Evolutionary conservation across 2,329 filamentous ascomycete species (phyloP), one percentile per base, ranked within the genome.

Genomic region (Penicillium psychrosexuale): DNA sequence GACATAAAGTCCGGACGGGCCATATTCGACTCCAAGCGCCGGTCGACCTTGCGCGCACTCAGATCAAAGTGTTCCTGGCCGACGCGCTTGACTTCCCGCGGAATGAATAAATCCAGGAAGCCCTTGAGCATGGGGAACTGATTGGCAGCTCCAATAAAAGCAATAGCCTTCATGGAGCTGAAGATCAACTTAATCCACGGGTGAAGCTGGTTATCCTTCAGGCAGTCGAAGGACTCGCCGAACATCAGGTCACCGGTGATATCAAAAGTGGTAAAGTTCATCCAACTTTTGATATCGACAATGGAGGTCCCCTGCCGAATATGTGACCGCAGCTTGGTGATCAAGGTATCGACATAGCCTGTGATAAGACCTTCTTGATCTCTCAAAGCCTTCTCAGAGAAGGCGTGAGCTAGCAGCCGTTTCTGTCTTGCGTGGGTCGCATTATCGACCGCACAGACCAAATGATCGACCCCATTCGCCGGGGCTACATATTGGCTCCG

Each of bases 141-240:
- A 5, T 59, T 49, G 3, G 55, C 56, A 8, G 57, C 59, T 4
- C 60, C 57, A 19, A 57, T 38, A 3, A 62, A 37, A 1, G 59
- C 50, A 37, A 69, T 24, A 19, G 56, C 58, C 22, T 63, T 64
- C 45, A 73, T 66, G 1, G 63, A 63, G 34, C 61, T 59, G 43
- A 69, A 66, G 2, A 78, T 67, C 17, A 74, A 62, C 0, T 66
- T 62, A 8, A 78, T 73, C 72, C 75, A 78, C 3, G 70, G 67
- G 51, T 78, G 75, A 5, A 69, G 63, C 17, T 64, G 65, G 2
- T 60, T 68, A n/a, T 66, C 68, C 38, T 72, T 61, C 1, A 78
- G 60, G 47, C 72, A 77, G 5, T 67, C 63, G 46, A 78, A 78
- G 6, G 70, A 66, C 46, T 75, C 68, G 2, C 74, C 72, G 45